phyloP scores from a whole-genome alignment of 495 filamentous ascomycete species.

The Cladorrhinum samala region DNA sequence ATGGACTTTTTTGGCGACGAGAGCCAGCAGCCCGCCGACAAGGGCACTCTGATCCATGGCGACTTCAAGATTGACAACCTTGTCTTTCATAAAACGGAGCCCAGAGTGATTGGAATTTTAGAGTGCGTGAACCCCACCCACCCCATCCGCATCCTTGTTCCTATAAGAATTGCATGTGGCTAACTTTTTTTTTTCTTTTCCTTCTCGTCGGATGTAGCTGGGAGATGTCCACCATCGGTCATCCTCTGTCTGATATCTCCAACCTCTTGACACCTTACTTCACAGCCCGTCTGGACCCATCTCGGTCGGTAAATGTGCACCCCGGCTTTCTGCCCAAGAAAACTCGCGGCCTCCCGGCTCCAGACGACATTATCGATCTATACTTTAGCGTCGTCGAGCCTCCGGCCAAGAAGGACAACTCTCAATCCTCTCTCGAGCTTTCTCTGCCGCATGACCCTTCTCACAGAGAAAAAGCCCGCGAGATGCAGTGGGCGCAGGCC shows the following conservation, averaged over 20 bases:
- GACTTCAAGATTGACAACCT: constrained; percentile 99
- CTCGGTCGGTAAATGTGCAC: constrained; percentile 29
- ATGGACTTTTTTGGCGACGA: constrained; percentile 67
- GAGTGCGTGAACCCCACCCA: constrained; percentile 51
- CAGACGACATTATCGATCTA: constrained; percentile 64
- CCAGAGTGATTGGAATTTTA: constrained; percentile 83
- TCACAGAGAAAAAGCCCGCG: constrained; percentile 44
- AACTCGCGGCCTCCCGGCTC: constrained; percentile 68
- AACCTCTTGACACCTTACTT: constrained; percentile 70
- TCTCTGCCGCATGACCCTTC: constrained; percentile 8
- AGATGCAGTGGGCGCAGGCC: constrained; percentile 60
- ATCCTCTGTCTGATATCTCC: constrained; percentile 81
- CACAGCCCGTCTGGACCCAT: constrained; percentile 32
- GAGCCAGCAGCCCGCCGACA: constrained; percentile 65
- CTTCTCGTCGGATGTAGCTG: constrained; percentile 49
- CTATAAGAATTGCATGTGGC: constrained; percentile 5
- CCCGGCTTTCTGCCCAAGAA: constrained; percentile 52
- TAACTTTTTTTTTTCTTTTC: not conserved
- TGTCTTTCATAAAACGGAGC: constrained; percentile 84
- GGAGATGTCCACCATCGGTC: constrained; percentile 96
- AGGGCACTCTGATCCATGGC: constrained; percentile 77
- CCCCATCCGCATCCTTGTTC: not conserved
- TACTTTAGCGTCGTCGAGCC: constrained; percentile 69
- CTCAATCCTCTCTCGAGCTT: constrained; percentile 20
- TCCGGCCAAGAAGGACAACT: constrained; percentile 34